These are phyloP conservation scores for Botryosphaeria agaves DNA, from an alignment of 2,329 filamentous ascomycete genomes.

Conservation along the genomic window DNA sequence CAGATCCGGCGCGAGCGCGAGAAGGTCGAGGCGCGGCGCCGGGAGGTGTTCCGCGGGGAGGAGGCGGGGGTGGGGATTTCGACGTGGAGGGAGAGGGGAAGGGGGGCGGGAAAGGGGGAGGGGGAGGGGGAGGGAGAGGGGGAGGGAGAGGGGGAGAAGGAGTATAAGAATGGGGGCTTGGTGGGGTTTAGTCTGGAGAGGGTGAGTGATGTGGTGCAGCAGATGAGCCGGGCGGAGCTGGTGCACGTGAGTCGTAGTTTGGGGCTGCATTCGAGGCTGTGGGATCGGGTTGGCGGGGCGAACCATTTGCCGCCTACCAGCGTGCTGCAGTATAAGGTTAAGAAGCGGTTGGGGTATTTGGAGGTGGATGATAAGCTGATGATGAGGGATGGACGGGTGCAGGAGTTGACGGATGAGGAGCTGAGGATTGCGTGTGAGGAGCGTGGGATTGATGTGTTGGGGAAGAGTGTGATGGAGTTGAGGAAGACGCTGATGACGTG, in stretches of 20 bases:
- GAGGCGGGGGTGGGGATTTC: slow-evolving; percentile 3
- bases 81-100: background rate
- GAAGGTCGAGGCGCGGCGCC: slow-evolving; percentile 36
- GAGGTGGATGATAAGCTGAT: slow-evolving; percentile 56
- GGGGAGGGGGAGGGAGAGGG: slow-evolving; percentile 35
- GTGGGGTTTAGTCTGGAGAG: slow-evolving; percentile 2
- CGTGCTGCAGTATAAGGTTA: slow-evolving; percentile 38
- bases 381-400: slow-evolving; percentile 40
- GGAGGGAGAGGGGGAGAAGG: slow-evolving; percentile 35
- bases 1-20: slow-evolving; percentile 46
- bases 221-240: slow-evolving; percentile 18
- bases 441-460: slow-evolving; percentile 42
- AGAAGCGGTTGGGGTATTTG: slow-evolving; percentile 42
- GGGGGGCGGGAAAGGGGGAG: slow-evolving; percentile 19
- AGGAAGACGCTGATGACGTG: slow-evolving; percentile 21
- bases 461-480: slow-evolving; percentile 17
- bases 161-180: slow-evolving; percentile 25
- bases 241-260: slow-evolving; percentile 21
- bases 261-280: slow-evolving; percentile 22
- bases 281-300: slow-evolving; percentile 18
- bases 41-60: slow-evolving; percentile 26
- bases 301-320: slow-evolving; percentile 28
- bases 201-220: background rate
- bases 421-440: slow-evolving; percentile 53
- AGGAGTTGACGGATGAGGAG: slow-evolving; percentile 43